A percentile compares a stretch with the other conserved stretches of the same genome.
These are phyloP conservation scores for Naegleria lovaniensis DNA, from an alignment of 208 protist species.

Conservation along the genomic window DNA sequence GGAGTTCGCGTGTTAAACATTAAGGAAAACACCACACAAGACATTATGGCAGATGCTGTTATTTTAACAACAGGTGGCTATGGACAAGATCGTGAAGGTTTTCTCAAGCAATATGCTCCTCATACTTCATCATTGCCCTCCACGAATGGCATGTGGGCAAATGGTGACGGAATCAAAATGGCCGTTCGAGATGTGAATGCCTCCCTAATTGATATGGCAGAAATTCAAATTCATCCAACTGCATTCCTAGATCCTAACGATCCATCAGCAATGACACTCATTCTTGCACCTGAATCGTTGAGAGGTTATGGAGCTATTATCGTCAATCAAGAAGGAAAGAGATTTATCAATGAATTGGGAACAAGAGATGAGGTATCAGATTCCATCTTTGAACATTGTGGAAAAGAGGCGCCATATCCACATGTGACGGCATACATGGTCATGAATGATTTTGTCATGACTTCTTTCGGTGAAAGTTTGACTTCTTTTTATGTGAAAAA, in stretches of 20 bases:
- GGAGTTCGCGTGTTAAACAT: constrained; percentile 57
- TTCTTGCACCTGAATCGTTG: constrained; percentile 86
- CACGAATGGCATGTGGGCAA: constrained; percentile 75
- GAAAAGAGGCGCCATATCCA: constrained; percentile 57
- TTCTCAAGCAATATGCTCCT: constrained; percentile 69
- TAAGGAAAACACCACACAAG: constrained; percentile 35
- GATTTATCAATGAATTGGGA: constrained; percentile 89
- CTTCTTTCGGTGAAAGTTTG: not conserved
- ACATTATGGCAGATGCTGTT: constrained; percentile 47
- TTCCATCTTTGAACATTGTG: constrained; percentile 59
- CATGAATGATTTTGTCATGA: not conserved
- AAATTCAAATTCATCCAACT: constrained; percentile 91
- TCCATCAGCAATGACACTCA: constrained; percentile 71
- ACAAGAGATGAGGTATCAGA: constrained; percentile 82
- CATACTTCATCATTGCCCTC: constrained; percentile 62
- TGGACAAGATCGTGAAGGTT: constrained; percentile 51
- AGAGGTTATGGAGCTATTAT: constrained; percentile 85
- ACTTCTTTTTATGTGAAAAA: constrained; percentile 13
- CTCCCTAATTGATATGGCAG: constrained; percentile 78
- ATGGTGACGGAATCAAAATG: constrained; percentile 49
- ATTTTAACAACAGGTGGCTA: constrained; percentile 79
- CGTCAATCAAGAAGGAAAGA: constrained; percentile 69
- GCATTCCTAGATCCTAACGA: constrained; percentile 82
- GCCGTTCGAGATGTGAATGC: constrained; percentile 51
- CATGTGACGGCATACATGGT: constrained; percentile 38